Conservation (phyloP, 1,284 basidiomycete species). For the Sanghuangporus sanghuang region DNA sequence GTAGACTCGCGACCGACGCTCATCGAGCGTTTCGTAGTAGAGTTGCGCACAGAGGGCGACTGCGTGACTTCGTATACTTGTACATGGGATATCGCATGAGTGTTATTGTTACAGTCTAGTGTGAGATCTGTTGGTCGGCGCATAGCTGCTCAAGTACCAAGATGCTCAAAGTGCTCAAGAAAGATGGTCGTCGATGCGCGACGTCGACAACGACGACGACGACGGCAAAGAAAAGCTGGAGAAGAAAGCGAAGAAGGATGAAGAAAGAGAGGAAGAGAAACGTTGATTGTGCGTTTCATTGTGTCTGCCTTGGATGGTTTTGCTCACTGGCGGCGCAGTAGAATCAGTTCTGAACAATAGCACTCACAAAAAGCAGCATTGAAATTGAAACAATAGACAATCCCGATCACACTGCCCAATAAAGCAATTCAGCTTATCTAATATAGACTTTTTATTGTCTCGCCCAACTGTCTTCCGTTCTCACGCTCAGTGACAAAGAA, state of each 20-base stretch:
- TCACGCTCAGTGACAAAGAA: no score
- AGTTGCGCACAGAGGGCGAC: conserved; percentile 3
- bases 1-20: not conserved
- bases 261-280: not conserved
- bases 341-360: not conserved
- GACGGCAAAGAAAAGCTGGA: not conserved
- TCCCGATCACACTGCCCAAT: not conserved
- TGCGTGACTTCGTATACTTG: conserved; percentile 12
- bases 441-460: not conserved
- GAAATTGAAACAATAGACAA: not conserved
- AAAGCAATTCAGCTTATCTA: not conserved
- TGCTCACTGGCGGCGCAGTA: not conserved
- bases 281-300: not conserved
- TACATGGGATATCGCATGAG: not conserved
- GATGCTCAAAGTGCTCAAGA: not conserved
- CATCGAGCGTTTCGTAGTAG: not conserved
- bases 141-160: not conserved
- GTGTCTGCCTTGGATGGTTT: not conserved
- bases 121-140: conserved; percentile 2
- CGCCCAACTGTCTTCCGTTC: not conserved
- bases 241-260: not conserved
- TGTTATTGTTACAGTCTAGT: conserved; percentile 1
- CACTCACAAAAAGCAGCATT: not conserved
- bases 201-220: not conserved
- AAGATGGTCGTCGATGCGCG: not conserved